These are phyloP conservation scores for Pleurotus sapidus DNA, from an alignment of 768 basidiomycete species.

Conservation along the genomic window DNA sequence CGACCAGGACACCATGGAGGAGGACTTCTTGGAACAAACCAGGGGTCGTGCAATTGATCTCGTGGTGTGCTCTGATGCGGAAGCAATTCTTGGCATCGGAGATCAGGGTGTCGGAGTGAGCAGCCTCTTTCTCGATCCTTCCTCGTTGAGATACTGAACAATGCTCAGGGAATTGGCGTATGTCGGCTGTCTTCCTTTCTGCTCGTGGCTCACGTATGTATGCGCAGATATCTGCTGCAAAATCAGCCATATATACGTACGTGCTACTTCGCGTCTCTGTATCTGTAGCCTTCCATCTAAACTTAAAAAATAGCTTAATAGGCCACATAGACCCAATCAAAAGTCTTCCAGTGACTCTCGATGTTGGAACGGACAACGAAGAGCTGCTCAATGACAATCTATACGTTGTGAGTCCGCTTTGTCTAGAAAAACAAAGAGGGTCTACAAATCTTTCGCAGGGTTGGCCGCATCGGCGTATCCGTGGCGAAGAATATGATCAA, in stretches of 20 bases:
- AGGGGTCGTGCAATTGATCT: slow-evolving; percentile 65
- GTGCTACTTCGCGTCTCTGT: slow-evolving; percentile 13
- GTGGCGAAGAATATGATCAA: slow-evolving; percentile 70
- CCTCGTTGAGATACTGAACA: slow-evolving; percentile 14
- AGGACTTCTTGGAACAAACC: slow-evolving; percentile 69
- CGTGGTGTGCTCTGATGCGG: slow-evolving; percentile 81
- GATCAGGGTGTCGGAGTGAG: slow-evolving; percentile 66
- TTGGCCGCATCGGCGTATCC: slow-evolving; percentile 65
- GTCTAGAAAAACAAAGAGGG: background rate
- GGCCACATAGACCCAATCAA: slow-evolving; percentile 66
- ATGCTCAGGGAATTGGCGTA: slow-evolving; percentile 48
- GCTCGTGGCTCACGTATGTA: background rate
- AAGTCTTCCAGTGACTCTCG: slow-evolving; percentile 58
- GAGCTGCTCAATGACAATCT: slow-evolving; percentile 58
- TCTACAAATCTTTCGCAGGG: slow-evolving; percentile 41
- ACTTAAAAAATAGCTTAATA: slow-evolving; percentile 39
- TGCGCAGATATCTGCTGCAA: slow-evolving; percentile 67
- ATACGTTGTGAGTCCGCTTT: slow-evolving; percentile 53
- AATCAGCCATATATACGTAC: slow-evolving; percentile 75
- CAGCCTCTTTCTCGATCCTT: slow-evolving; percentile 6
- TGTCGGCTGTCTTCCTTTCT: slow-evolving; percentile 11
- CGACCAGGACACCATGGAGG: slow-evolving; percentile 66
- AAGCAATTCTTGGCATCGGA: slow-evolving; percentile 77
- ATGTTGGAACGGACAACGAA: slow-evolving; percentile 78
- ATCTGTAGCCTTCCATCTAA: background rate